These are phyloP conservation scores for Chlorella ohadii DNA, from an alignment of 139 green algal genomes.

Conservation along the genomic window DNA sequence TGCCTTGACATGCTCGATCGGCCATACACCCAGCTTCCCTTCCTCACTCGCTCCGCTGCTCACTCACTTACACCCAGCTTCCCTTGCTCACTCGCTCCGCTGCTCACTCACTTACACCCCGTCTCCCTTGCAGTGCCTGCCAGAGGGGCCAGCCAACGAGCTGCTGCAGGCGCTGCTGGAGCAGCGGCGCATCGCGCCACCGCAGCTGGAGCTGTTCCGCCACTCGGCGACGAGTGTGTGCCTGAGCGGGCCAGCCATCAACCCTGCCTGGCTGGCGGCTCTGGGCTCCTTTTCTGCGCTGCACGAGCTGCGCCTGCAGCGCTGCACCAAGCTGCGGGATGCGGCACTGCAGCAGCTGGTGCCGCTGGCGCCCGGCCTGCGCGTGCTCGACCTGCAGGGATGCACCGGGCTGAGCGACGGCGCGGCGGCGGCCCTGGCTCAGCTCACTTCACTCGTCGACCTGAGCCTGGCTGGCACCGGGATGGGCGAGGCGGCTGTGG, in stretches of 20 bases:
- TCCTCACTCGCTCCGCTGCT: neutral
- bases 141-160: conserved; percentile 25
- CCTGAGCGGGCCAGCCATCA: neutral
- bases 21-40: too few species aligned
- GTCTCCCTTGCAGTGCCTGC: neutral
- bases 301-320: neutral
- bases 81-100: neutral
- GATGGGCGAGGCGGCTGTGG: neutral
- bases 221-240: neutral
- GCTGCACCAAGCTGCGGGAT: conserved; percentile 14
- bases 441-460: neutral
- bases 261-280: conserved; percentile 2
- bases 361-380: neutral
- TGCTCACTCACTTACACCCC: neutral
- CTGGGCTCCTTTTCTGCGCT: neutral
- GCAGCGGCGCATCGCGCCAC: neutral
- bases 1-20: neutral
- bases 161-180: conserved; percentile 18
- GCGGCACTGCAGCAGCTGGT: neutral
- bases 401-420: neutral
- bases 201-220: conserved; percentile 31
- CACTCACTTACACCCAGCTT: too few species aligned
- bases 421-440: neutral
- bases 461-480: neutral
- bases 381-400: neutral